Percentiles rank a stretch among this genome's conserved stretches.
Evolutionary conservation across 2,329 filamentous ascomycete genomes (phyloP).

Genomic region (Aspergillus sp.): DNA sequence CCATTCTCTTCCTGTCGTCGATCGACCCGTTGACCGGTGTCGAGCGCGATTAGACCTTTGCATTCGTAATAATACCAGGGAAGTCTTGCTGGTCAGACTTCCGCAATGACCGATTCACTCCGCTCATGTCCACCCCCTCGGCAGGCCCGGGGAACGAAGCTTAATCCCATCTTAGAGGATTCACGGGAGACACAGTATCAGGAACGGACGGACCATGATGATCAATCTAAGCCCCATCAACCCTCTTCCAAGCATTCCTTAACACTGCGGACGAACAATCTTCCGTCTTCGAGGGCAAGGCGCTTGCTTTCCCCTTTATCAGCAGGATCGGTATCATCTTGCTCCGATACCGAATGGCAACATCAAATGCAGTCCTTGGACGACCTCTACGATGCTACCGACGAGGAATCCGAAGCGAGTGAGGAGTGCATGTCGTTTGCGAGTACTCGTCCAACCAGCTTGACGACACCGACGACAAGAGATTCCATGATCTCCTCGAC

Average conservation of each 20-base stretch:
- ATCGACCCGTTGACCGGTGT: slow-evolving; percentile 34
- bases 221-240: neutral
- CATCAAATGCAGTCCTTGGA: slow-evolving; percentile 72
- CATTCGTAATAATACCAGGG: neutral
- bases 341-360: slow-evolving; percentile 60
- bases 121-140: slow-evolving; percentile 53
- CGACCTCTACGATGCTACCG: slow-evolving; percentile 82
- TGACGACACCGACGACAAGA: slow-evolving; percentile 42
- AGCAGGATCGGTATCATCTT: slow-evolving; percentile 31
- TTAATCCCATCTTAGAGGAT: slow-evolving; percentile 68
- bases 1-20: slow-evolving; percentile 19
- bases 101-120: slow-evolving; percentile 47
- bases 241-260: slow-evolving; percentile 23
- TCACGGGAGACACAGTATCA: slow-evolving; percentile 34
- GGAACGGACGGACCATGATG: slow-evolving; percentile 13
- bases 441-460: slow-evolving; percentile 50
- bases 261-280: slow-evolving; percentile 32
- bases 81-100: slow-evolving; percentile 1
- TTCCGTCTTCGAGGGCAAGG: slow-evolving; percentile 23
- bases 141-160: slow-evolving; percentile 57
- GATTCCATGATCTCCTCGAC: slow-evolving; percentile 36
- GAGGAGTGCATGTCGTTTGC: slow-evolving; percentile 49
- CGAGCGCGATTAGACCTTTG: slow-evolving; percentile 24
- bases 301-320: slow-evolving; percentile 34
- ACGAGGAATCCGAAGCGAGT: slow-evolving; percentile 65